Evolutionary conservation across 192 early-diverging fungal species (phyloP), one percentile per base, ranked within the genome.

Genomic region (Spinellus fusiger): DNA sequence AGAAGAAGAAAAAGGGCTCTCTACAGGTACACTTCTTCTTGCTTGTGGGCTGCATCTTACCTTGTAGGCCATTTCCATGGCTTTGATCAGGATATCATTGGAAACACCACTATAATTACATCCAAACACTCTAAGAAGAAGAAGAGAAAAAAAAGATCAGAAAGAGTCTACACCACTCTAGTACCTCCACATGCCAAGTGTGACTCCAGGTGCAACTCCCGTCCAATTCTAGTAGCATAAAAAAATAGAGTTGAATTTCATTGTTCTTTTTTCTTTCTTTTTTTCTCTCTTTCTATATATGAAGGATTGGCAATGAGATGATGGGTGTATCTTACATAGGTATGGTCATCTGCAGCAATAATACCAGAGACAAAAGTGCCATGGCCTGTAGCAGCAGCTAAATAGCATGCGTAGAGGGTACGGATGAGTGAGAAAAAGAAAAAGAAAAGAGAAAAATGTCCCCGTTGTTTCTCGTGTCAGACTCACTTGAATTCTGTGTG

Each of bases 1-100:
- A 29, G n/a, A n/a, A n/a, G 35, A 27, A 48, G 18, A 61, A 29
- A 8, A 49, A 33, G 44, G 28, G 18, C 29, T 60, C 32, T 60
- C 49, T 25, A 9, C 23, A 20, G 18, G 29, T 40, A 15, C 2
- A 60, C 47, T 18, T 40, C 23, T 40, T 28, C 15, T 49, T 22
- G 12, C 22, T 61, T 32, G 28, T 31, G 20, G 22, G 29, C 22
- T 59, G 49, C 47, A 10, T 29, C 18, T 38, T 61, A 61, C 90
- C 0, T 60, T 62, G 33, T 80, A 76, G 2, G 93, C 93, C 15
- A 72, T 68, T 69, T 84, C 77, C 73, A 96, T 79, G 20, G 89
- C 93, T 54, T 84, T 80, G 57, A 91, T 81, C 22, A 95, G 80
- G 37, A 92, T 66, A 44, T 92, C 91, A 18, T 85, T 82, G 34